A percentile compares a stretch with the other conserved stretches of the same genome.
These are phyloP conservation scores for Trichoderma koningiopsis DNA, from an alignment of 2,329 filamentous ascomycete species.

Conservation along the genomic window DNA sequence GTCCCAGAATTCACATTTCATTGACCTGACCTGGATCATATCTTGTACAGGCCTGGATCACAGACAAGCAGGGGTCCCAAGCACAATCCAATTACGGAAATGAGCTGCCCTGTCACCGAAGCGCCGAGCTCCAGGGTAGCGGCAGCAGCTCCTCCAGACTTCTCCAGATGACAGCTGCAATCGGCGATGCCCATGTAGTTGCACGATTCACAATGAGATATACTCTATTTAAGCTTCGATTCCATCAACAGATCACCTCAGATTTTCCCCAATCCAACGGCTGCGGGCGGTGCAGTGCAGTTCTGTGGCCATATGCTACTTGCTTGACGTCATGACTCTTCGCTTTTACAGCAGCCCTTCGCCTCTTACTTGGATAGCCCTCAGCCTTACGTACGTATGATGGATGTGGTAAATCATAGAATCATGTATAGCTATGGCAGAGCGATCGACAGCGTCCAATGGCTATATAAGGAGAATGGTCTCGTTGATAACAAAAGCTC, in stretches of 20 bases:
- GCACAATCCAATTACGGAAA: not conserved
- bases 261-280: not conserved
- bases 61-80: not conserved
- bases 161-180: not conserved
- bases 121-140: constrained; percentile 4
- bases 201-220: not conserved
- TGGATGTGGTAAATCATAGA: constrained; percentile 15
- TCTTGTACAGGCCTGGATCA: constrained; percentile 12
- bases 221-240: not conserved
- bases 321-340: constrained; percentile 17
- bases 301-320: not conserved
- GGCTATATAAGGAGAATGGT: not conserved
- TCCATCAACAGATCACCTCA: not conserved
- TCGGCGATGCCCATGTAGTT: not conserved
- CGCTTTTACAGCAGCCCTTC: not conserved
- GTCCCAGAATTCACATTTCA: not conserved
- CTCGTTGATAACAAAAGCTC: not conserved
- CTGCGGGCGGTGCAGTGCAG: not conserved
- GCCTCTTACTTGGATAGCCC: not conserved
- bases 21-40: not conserved
- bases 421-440: not conserved
- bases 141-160: too few relatives aligned
- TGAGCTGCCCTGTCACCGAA: not conserved
- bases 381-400: constrained; percentile 20
- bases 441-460: too few relatives aligned